Conservation (phyloP, 1,284 basidiomycete genomes). For the Trichosporon coremiiforme region DNA sequence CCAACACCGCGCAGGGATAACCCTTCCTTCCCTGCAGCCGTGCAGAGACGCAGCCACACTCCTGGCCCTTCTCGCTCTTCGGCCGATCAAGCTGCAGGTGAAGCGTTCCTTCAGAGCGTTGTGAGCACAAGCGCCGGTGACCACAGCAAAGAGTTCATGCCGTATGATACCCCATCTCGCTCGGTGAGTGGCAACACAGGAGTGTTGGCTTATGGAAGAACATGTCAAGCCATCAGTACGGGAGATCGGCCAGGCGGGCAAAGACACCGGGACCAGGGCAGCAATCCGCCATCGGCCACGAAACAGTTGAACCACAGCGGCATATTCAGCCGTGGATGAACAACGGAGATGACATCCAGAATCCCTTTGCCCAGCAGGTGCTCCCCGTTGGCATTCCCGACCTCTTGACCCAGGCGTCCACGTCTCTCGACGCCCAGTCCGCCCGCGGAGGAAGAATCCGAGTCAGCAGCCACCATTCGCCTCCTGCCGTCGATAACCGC, state of each 20-base stretch:
- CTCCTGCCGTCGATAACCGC: not conserved
- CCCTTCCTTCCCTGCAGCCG: not conserved
- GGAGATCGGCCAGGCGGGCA: not conserved
- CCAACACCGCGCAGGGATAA: not conserved
- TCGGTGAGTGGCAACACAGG: not conserved
- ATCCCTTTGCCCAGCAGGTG: not conserved
- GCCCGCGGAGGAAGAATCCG: not conserved
- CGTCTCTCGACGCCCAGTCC: not conserved
- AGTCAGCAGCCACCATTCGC: not conserved
- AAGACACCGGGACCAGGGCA: not conserved
- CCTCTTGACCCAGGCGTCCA: not conserved
- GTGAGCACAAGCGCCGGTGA: not conserved
- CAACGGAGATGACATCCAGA: not conserved
- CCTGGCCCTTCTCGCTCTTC: not conserved
- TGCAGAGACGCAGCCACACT: not conserved
- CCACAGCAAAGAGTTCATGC: not conserved
- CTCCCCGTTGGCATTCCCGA: not conserved
- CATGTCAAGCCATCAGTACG: not conserved
- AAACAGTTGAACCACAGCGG: not conserved
- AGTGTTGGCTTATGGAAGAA: not conserved
- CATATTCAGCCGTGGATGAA: not conserved
- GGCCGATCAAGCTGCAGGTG: not conserved
- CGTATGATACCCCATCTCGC: not conserved
- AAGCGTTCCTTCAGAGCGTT: not conserved
- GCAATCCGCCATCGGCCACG: not conserved